phyloP scores from a whole-genome alignment of 345 rosid species.

The Gossypium australe region DNA sequence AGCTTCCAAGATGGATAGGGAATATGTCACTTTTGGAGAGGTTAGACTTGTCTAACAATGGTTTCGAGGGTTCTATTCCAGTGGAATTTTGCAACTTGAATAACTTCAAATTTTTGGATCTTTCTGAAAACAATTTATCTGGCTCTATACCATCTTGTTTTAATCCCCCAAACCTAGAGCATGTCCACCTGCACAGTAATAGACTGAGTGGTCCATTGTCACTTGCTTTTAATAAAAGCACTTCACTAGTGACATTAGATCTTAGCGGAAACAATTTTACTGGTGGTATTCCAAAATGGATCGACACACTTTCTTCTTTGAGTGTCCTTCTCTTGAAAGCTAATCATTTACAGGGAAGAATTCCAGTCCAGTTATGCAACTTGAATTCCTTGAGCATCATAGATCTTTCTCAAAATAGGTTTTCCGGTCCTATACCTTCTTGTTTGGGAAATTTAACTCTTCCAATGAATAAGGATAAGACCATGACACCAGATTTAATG shows the following conservation, averaged over 20 bases:
- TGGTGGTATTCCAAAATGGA: slow-evolving; percentile 3
- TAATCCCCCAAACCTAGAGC: background rate
- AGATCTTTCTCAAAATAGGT: slow-evolving; percentile 12
- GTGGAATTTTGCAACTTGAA: background rate
- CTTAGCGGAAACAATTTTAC: slow-evolving; percentile 9
- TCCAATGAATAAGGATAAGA: too few species aligned
- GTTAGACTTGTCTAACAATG: background rate
- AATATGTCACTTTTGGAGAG: fast-evolving
- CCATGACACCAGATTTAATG: too few species aligned
- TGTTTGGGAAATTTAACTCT: slow-evolving; percentile 7
- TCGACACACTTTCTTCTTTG: background rate
- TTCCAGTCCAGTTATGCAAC: slow-evolving; percentile 15
- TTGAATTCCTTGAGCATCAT: background rate
- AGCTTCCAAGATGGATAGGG: slow-evolving; percentile 19
- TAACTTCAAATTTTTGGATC: background rate
- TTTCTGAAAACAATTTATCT: slow-evolving; percentile 13
- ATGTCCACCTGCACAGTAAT: background rate
- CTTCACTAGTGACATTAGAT: slow-evolving; percentile 14
- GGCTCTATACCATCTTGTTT: background rate
- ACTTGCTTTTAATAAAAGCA: background rate
- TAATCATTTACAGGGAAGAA: slow-evolving; percentile 16
- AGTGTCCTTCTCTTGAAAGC: slow-evolving; percentile 20
- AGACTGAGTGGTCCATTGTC: background rate
- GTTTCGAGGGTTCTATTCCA: slow-evolving; percentile 14
- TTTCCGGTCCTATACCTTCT: slow-evolving; percentile 7